Evolutionary conservation across 2,329 filamentous ascomycete genomes (phyloP), one percentile per base, ranked within the genome.

Genomic region (Fusarium nodosum): DNA sequence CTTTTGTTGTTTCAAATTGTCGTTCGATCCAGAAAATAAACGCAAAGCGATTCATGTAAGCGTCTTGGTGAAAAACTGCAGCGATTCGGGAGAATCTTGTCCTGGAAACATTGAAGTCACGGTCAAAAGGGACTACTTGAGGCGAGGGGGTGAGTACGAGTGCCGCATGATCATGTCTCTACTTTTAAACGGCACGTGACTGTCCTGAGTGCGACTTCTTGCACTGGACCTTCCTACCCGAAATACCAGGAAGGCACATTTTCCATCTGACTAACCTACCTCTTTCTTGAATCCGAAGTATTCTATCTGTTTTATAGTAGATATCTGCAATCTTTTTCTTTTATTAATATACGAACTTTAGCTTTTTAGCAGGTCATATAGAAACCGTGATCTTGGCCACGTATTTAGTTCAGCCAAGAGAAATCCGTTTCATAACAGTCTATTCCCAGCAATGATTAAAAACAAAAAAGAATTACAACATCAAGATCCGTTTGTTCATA

Each of bases 131-230:
- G 24, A 26, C 24, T 16, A 11, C 20, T 34, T 22, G 18, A 45
- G 59, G 44, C 34, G 53, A 66, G 50, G 64, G 46, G 46, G 46
- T 18, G 30, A 18, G n/a, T 39, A 11, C n/a, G n/a, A 39, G 26
- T 30, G 53, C 31, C 51, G 53, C 47, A 41, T 58, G 64, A 64
- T 60, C 46, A 26, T 46, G 61, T 8, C 12, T 11, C 28, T 28
- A 46, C 36, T n/a, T 39, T 28, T 5, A 5, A n/a, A 8, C 9
- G 11, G 6, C 65, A 68, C 65, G 65, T 68, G 64, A 68, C 48
- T 30, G 8, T 31, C 5, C 5, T 13, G 9, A 16, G 24, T 26
- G 41, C 33, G 16, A n/a, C 18, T n/a, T 38, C 11, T 8, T 31
- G 28, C 39, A 13, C 18, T 24, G 22, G 22, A 24, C 22, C 22